These are phyloP conservation scores for Sugiyamaella valdiviana DNA, from an alignment of 805 yeast genomes.

Conservation along the genomic window DNA sequence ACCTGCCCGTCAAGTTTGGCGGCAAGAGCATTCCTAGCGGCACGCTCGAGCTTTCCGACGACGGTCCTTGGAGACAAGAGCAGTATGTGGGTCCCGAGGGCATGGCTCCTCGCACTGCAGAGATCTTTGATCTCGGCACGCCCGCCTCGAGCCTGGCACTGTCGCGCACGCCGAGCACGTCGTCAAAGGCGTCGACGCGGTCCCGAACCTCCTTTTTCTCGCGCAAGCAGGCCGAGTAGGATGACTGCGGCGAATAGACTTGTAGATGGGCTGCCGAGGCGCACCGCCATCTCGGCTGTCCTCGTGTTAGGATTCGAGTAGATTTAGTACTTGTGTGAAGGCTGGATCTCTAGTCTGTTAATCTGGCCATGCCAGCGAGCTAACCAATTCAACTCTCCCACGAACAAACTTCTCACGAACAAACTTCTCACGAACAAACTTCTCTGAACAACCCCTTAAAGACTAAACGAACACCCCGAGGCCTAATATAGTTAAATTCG, in stretches of 20 bases:
- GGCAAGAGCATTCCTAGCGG: conserved; percentile 60
- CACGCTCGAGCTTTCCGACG: conserved; percentile 79
- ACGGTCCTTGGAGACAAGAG: conserved; percentile 96
- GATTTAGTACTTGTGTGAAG: too few relatives aligned
- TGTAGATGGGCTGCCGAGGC: neutral
- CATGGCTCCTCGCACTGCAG: conserved; percentile 55
- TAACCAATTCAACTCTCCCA: too few relatives aligned
- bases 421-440: too few relatives aligned
- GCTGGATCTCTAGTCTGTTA: too few relatives aligned
- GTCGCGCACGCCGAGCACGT: neutral
- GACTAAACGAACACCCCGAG: too few relatives aligned
- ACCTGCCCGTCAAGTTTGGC: conserved; percentile 87
- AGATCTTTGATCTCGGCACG: neutral
- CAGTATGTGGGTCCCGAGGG: conserved; percentile 92
- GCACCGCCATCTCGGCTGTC: too few relatives aligned
- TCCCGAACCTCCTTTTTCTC: neutral
- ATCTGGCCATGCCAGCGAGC: too few relatives aligned
- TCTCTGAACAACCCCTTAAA: too few relatives aligned
- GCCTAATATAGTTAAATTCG: too few relatives aligned
- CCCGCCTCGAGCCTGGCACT: neutral
- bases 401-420: too few relatives aligned
- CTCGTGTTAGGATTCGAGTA: too few relatives aligned
- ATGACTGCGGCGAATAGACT: neutral
- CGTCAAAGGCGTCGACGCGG: neutral
- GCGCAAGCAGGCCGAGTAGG: neutral